Base-by-base conservation (phyloP, 176 grass and related monocot genomes). In the Musa schizocarpa region DNA sequence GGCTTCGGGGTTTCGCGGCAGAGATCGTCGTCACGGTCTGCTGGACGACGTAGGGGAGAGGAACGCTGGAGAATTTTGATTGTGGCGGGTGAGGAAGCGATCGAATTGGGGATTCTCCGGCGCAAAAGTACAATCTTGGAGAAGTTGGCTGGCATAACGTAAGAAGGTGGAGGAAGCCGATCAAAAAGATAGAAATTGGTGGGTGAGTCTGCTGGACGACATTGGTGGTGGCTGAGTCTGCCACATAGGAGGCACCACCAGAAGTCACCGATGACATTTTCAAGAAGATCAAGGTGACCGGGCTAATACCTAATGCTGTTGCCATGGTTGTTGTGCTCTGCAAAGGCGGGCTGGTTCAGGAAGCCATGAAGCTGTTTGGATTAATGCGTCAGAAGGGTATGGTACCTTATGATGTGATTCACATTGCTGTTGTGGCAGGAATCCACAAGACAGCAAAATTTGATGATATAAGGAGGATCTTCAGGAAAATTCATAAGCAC, bases 301-400 rank as follows among this genome's bases (percentile, higher is more conserved):
- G 88, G n/a, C 78, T 91, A 17, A 94, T 98, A 59, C 90, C 86
- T 0, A 98, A 98, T 80, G 90, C 95, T 19, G 95, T 98, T 29
- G 74, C 90, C 65, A 94, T 98, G 95, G 88, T 98, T 14, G 90
- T 89, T 17, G 88, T 86, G 19, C 76, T 98, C 50, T 98, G 95
- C 53, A 98, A 98, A 84, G 89, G 86, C 52, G 95, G 95, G n/a
- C 52, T 94, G 73, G 81, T 94, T 61, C 84, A 93, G 73, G 95
- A 98, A 68, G 90, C 95, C 76, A 87, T 98, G 90, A 91, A 94
- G 72, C 82, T 98, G 58, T 98, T 98, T 69, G 84, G 88, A 16
- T 67, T 90, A 24, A 98, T 98, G 86, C 90, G 95, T 4, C 90
- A 94, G 85, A 98, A 91, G 70, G 88, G 95, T 9, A 78, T 82